Evolutionary conservation across 116 monocot genomes (phyloP).

Genomic region (Papilionanthe hybrid): DNA sequence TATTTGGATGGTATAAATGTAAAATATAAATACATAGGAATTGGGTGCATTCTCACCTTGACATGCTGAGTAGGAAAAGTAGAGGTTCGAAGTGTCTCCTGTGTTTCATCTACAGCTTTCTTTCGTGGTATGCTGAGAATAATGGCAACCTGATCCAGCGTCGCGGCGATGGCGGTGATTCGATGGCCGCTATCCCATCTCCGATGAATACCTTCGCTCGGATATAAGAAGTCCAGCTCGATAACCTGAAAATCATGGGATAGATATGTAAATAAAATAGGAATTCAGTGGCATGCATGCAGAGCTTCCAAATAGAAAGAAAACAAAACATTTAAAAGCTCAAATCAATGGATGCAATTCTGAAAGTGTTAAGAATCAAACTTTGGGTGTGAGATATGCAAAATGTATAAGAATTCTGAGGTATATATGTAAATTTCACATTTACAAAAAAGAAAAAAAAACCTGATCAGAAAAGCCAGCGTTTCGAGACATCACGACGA

Average conservation of each 20-base stretch:
- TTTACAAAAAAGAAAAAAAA: neutral
- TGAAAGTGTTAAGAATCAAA: neutral
- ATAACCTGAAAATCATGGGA: slow-evolving; percentile 31
- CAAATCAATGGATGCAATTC: neutral
- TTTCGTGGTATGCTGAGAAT: slow-evolving; percentile 40
- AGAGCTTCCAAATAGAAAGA: neutral
- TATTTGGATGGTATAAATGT: too few species aligned
- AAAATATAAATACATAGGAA: neutral
- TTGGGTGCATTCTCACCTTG: slow-evolving; percentile 23
- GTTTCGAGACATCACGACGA: slow-evolving; percentile 54
- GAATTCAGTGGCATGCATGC: neutral
- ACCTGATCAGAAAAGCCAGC: slow-evolving; percentile 48
- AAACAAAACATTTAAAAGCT: neutral
- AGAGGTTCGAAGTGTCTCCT: slow-evolving; percentile 56
- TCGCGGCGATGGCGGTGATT: slow-evolving; percentile 53
- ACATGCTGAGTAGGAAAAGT: slow-evolving; percentile 56
- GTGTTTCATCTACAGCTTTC: slow-evolving; percentile 51
- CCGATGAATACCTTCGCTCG: slow-evolving; percentile 48
- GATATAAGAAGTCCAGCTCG: slow-evolving; percentile 54
- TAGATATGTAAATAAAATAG: neutral
- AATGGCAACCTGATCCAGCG: slow-evolving; percentile 47
- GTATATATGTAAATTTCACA: too few species aligned
- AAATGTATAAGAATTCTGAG: too few species aligned
- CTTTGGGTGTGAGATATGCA: too few species aligned
- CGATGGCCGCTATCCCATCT: slow-evolving; percentile 55